Evolutionary conservation across 148 eudicot genomes (phyloP), one percentile per base, ranked within the genome.

Genomic region (Nepenthes gracilis): DNA sequence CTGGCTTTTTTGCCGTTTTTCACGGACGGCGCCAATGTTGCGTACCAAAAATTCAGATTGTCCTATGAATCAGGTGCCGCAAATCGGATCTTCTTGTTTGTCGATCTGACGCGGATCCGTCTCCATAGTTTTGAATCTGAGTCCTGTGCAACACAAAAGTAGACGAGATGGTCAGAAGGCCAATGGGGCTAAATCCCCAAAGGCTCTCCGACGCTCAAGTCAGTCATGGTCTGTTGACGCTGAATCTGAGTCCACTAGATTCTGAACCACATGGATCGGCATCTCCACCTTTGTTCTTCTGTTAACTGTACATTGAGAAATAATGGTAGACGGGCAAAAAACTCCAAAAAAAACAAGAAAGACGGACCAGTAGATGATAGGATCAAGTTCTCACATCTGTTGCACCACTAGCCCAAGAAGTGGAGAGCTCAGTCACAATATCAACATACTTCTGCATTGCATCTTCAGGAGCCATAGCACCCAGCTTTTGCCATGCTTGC

Each of bases 401-500:
- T 68, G 78, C 75, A 57, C 99, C 95, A 68, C 63, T 64, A 60
- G 61, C 65, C 99, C 99, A 94, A 59, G 95, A 14, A 54, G 99
- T 97, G 75, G 73, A 89, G 55, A 89, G 72, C 67, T 83, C 87
- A 1, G 86, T 75, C 59, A 94, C 87, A 62, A 83, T 86, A 38
- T 76, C 92, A 70, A 94, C 79, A 70, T 94, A 94, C 79, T 83
- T 86, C 71, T 75, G 65, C 99, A 94, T 94, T n/a, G 99, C 99
- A 74, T 94, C 99, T 74, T 94, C 99, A 33, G 99, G 89, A 70
- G 97, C 87, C 97, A 94, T 89, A 49, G 95, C 86, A 68, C 99
- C 99, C 80, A 94, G 62, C 61, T 94, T 94, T 62, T 94, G 84
- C 99, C 99, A 94, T 51, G 97, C 99, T 78, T 94, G 84, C 99